A percentile compares a stretch with the other conserved stretches of the same genome.
Conservation (phyloP, 768 basidiomycete species). For the Lactifluus piperatus region DNA sequence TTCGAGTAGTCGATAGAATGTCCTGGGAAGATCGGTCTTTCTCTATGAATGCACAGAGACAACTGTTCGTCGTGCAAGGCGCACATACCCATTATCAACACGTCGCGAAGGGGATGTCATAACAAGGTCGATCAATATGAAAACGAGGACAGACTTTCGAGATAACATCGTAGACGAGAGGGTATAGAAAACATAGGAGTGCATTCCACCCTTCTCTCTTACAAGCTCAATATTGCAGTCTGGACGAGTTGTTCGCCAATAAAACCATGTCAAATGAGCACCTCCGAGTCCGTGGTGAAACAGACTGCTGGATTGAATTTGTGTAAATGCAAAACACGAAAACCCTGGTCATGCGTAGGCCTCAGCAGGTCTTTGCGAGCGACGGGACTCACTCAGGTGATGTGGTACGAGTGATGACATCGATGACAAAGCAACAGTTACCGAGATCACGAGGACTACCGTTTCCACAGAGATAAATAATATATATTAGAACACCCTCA, state of each 20-base stretch:
- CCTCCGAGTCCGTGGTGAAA: background rate
- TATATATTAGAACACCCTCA: no score
- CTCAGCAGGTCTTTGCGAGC: no score
- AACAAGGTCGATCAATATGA: conserved; percentile 29
- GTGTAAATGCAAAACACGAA: background rate
- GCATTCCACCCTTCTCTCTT: background rate
- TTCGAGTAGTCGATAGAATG: background rate
- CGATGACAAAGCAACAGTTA: no score
- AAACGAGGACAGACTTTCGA: conserved; percentile 40
- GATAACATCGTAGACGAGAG: conserved; percentile 7
- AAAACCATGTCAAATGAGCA: background rate
- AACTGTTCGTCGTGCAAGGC: background rate
- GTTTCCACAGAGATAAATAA: no score
- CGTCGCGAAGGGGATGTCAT: background rate
- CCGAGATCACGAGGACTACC: no score
- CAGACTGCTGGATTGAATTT: background rate
- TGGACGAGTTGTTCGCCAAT: background rate
- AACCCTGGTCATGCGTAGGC: no score
- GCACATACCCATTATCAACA: background rate
- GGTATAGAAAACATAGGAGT: no score
- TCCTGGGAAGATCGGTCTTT: background rate
- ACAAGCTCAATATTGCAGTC: background rate
- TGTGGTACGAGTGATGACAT: no score
- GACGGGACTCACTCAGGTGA: no score
- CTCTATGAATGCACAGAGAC: background rate